Percentiles rank a stretch among this genome's conserved stretches.
Evolutionary conservation across 2,329 filamentous ascomycete species (phyloP).

Genomic region (Pestalotiopsis sp.): DNA sequence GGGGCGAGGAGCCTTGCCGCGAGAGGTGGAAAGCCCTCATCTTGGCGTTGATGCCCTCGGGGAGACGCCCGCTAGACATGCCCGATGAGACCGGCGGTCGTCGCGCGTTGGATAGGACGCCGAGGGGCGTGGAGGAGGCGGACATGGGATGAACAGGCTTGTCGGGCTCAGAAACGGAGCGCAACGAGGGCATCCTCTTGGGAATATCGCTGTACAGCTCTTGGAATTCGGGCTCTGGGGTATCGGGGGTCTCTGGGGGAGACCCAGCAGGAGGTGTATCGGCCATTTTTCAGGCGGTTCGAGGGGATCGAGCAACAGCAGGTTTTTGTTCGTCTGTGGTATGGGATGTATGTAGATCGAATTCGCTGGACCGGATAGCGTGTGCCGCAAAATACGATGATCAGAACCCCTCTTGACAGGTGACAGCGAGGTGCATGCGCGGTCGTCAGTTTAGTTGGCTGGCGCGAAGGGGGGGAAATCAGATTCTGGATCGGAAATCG

Average conservation of each 20-base stretch:
- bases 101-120: constrained; percentile 70
- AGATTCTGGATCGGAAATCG: background rate
- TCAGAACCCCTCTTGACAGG: constrained; percentile 10
- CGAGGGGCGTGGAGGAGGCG: constrained; percentile 81
- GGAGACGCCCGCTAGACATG: constrained; percentile 43
- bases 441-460: background rate
- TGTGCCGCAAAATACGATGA: background rate
- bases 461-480: background rate
- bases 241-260: constrained; percentile 12
- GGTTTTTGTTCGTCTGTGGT: background rate
- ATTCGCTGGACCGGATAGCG: background rate
- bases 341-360: background rate
- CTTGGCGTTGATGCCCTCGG: constrained; percentile 48
- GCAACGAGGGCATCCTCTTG: constrained; percentile 60
- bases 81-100: constrained; percentile 48
- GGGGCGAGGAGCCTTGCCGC: constrained; percentile 43
- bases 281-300: constrained; percentile 3
- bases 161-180: constrained; percentile 61
- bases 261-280: constrained; percentile 5
- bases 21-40: constrained; percentile 49
- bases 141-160: constrained; percentile 61
- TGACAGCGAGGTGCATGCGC: background rate
- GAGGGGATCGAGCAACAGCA: background rate
- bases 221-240: constrained; percentile 9
- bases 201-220: constrained; percentile 26